Conservation (phyloP, 108 stramenopile genomes). For the Cyclostephanos tholiformis region DNA sequence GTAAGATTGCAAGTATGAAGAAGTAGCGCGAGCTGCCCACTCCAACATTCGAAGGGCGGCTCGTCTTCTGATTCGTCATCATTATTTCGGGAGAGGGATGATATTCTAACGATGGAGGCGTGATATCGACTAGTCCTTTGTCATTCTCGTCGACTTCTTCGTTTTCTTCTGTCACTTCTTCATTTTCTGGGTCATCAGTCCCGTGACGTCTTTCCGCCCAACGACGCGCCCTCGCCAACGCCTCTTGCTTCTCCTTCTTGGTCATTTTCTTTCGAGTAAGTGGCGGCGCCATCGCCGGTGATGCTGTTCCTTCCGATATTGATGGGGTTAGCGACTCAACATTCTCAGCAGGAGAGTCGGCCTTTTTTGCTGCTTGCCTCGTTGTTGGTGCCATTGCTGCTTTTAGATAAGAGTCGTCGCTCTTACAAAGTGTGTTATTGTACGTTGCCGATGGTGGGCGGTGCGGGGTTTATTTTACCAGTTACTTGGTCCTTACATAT, state of each 20-base stretch:
- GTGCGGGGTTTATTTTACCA: slow-evolving; percentile 10
- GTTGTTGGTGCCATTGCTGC: neutral
- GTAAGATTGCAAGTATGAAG: slow-evolving; percentile 11
- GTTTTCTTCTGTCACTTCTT: neutral
- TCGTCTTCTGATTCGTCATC: neutral
- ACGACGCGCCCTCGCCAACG: neutral
- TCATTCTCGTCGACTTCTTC: neutral
- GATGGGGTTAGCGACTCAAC: neutral
- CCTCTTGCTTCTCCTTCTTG: neutral
- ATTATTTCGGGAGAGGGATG: neutral
- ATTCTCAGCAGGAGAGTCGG: neutral
- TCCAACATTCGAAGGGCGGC: neutral
- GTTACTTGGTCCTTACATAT: slow-evolving; percentile 28
- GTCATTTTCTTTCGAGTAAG: neutral
- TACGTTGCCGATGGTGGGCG: too few species aligned
- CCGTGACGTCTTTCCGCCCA: neutral
- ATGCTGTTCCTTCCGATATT: neutral
- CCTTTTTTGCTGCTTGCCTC: neutral
- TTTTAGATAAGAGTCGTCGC: too few species aligned
- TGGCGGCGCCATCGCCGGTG: slow-evolving; percentile 1
- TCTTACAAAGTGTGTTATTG: neutral
- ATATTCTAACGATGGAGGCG: neutral
- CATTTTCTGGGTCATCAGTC: neutral
- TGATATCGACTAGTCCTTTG: neutral
- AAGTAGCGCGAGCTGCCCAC: slow-evolving; percentile 8